Evolutionary conservation across 176 grass and related monocot species (phyloP).

Genomic region (Thinopyrum elongatum): DNA sequence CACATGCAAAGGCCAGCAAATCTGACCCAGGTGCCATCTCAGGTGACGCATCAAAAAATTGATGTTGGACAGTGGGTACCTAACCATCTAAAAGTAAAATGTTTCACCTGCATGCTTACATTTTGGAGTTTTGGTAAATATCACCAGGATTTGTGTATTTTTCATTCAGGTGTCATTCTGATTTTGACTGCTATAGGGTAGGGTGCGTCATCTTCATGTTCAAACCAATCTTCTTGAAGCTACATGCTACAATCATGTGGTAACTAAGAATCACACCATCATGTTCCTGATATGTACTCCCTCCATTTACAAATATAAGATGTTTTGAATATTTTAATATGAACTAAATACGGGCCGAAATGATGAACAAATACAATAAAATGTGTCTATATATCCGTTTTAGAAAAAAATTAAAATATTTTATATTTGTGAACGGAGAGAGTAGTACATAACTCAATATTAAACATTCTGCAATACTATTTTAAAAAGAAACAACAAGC

Average conservation of each 20-base stretch:
- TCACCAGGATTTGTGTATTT: background rate
- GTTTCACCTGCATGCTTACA: background rate
- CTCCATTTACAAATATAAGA: background rate
- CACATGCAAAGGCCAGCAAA: conserved; percentile 33
- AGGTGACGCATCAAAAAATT: conserved; percentile 12
- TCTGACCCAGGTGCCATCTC: conserved; percentile 20
- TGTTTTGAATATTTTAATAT: no score
- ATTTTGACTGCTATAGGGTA: background rate
- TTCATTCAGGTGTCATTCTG: background rate
- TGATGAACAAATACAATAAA: no score
- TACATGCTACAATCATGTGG: background rate
- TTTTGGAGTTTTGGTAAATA: background rate
- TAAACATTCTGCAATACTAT: no score
- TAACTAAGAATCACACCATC: background rate
- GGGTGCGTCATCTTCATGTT: background rate
- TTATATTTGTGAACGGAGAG: no score
- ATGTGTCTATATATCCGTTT: no score
- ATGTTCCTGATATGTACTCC: background rate
- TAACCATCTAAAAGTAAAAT: conserved; percentile 11
- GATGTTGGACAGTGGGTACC: background rate
- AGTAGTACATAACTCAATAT: no score
- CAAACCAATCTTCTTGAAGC: background rate
- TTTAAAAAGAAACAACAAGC: no score
- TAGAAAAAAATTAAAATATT: no score
- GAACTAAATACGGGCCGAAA: no score